Percentiles rank a stretch among this genome's conserved stretches.
Evolutionary conservation across 164 flowering plant species (phyloP).

Genomic region (Aristolochia contorta): DNA sequence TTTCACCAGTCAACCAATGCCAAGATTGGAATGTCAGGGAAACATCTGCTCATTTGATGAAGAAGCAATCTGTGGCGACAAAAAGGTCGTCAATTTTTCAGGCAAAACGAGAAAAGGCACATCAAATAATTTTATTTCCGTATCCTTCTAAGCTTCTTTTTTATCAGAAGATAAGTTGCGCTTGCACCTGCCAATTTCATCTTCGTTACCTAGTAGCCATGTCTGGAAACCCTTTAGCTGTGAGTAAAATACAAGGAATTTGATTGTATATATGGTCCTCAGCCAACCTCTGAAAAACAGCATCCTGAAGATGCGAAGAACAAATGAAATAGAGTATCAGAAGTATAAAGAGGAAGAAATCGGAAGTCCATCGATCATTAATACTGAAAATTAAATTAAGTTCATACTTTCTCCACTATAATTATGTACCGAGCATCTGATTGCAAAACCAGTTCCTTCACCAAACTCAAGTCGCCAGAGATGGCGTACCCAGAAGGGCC

Average conservation of each 20-base stretch:
- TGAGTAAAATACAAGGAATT: conserved; percentile 83
- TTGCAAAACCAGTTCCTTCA: conserved; percentile 42
- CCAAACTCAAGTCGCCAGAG: conserved; percentile 62
- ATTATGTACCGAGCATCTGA: conserved; percentile 87
- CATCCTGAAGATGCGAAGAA: conserved; percentile 47
- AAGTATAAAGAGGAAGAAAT: background rate
- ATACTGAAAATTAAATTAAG: background rate
- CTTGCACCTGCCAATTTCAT: too few species aligned
- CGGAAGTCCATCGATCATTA: too few species aligned
- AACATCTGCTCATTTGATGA: conserved; percentile 57
- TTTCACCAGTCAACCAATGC: conserved; percentile 89
- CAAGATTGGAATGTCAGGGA: conserved; percentile 64
- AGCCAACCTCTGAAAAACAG: conserved; percentile 81
- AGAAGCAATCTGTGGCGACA: conserved; percentile 56
- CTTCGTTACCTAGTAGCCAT: conserved; percentile 74
- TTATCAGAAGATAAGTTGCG: too few species aligned
- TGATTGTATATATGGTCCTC: conserved; percentile 82
- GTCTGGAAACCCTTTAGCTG: conserved; percentile 98
- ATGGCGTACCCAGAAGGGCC: conserved; percentile 84
- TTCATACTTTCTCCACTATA: conserved; percentile 82
- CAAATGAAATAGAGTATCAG: background rate
- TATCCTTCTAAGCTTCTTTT: too few species aligned
- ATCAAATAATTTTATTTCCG: too few species aligned
- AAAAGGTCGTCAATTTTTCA: too few species aligned
- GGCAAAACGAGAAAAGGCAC: too few species aligned